phyloP scores from a whole-genome alignment of 2,329 filamentous ascomycete species.

The Aspergillus sp. region DNA sequence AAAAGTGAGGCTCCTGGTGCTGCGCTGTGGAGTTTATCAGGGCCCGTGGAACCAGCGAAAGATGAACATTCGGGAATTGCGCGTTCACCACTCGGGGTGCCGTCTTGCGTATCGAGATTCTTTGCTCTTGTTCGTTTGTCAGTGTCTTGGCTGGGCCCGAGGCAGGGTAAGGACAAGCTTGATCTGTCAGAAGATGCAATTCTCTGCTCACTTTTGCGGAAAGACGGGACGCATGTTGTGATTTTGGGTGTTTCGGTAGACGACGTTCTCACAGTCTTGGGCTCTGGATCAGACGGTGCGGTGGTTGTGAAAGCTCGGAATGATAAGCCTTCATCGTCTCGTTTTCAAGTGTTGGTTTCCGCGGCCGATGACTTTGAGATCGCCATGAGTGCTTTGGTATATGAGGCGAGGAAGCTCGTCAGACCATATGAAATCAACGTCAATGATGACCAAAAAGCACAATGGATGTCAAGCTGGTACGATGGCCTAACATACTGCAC shows the following conservation, averaged over 20 bases:
- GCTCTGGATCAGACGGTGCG: slow-evolving; percentile 63
- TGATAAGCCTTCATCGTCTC: slow-evolving; percentile 59
- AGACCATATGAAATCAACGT: slow-evolving; percentile 25
- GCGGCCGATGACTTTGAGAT: slow-evolving; percentile 71
- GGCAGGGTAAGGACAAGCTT: slow-evolving; percentile 71
- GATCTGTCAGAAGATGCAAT: slow-evolving; percentile 74
- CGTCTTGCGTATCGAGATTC: slow-evolving; percentile 68
- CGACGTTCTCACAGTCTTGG: slow-evolving; percentile 69
- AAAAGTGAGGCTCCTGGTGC: slow-evolving; percentile 44
- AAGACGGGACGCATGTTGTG: slow-evolving; percentile 71
- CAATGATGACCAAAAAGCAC: slow-evolving; percentile 42
- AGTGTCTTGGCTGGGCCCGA: slow-evolving; percentile 83
- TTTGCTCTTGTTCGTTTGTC: slow-evolving; percentile 78
- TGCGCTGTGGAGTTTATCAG: slow-evolving; percentile 53
- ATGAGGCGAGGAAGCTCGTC: slow-evolving; percentile 74
- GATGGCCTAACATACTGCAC: slow-evolving; percentile 94
- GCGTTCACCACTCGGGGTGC: slow-evolving; percentile 61
- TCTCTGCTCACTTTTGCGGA: slow-evolving; percentile 72
- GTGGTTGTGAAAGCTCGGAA: slow-evolving; percentile 70
- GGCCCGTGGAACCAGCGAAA: slow-evolving; percentile 54
- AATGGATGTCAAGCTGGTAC: slow-evolving; percentile 85
- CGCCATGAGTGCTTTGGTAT: slow-evolving; percentile 78
- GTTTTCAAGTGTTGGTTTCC: slow-evolving; percentile 66
- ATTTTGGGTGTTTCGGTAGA: slow-evolving; percentile 73
- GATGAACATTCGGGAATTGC: slow-evolving; percentile 59